phyloP scores from a whole-genome alignment of 2,329 filamentous ascomycete species.

The Ophiostoma populinum region DNA sequence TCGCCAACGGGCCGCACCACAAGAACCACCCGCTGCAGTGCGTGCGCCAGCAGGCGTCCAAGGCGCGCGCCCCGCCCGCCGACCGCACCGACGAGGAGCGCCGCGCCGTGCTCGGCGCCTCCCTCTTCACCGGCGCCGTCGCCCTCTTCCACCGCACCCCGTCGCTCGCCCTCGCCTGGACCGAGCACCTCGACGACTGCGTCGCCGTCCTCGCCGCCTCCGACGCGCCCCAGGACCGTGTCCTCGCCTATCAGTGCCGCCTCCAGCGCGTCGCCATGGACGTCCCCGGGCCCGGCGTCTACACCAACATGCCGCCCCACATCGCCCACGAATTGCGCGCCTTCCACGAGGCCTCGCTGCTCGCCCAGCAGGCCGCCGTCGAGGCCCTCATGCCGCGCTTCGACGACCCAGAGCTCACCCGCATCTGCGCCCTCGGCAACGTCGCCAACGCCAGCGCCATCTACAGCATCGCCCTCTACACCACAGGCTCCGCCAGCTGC shows the following conservation, averaged over 20 bases:
- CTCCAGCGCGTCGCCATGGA: constrained; percentile 4
- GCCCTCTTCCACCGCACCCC: constrained; percentile 16
- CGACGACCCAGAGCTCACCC: neutral
- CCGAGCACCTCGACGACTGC: constrained; percentile 38
- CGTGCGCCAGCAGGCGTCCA: constrained; percentile 3
- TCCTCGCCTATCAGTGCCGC: constrained; percentile 7
- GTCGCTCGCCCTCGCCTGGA: constrained; percentile 39
- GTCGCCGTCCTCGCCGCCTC: constrained; percentile 23
- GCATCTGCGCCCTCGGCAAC: constrained; percentile 2
- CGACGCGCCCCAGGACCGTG: constrained; percentile 4
- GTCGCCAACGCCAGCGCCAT: constrained; percentile 4
- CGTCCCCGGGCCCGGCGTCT: neutral
- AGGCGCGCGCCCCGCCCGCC: constrained; percentile 3
- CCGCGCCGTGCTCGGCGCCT: constrained; percentile 4
- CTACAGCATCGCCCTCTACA: constrained; percentile 1
- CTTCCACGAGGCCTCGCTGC: constrained; percentile 4
- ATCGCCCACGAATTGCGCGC: constrained; percentile 2
- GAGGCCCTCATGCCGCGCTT: neutral
- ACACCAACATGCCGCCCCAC: neutral
- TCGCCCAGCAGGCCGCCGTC: neutral
- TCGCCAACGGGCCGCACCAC: neutral
- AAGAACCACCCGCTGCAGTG: neutral
- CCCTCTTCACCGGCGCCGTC: constrained; percentile 3
- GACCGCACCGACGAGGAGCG: constrained; percentile 5
- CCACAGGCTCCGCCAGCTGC: too few relatives aligned